Evolutionary conservation across 345 rosid genomes (phyloP), one percentile per base, ranked within the genome.

Genomic region (Melaleuca quinquenervia): DNA sequence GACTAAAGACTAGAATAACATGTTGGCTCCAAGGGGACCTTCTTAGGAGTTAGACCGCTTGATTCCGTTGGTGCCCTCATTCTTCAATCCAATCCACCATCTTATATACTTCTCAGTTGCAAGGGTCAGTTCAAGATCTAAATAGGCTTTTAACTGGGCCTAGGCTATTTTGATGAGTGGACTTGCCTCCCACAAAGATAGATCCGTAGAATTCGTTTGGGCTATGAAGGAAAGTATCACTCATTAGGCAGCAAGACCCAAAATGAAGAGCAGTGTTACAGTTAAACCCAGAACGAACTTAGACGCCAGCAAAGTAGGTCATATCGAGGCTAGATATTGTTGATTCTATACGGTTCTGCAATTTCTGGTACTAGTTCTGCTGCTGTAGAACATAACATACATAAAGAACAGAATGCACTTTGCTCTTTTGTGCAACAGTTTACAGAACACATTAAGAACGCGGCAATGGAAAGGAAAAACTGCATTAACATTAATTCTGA

Each of bases 11-110:
- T 54, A 54, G 26, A 54, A 54, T 54, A 54, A 10, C 58, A 21
- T 54, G 26, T 21, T 54, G 22, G 58, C 26, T 54, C 58, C 26
- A 21, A 54, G 58, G 21, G 0, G 5, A 21, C 58, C 26, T 54
- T 54, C 7, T 54, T 54, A 54, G 11, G 24, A 7, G 58, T 54
- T 54, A 54, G 1, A 5, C 26, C 58, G 22, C 11, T 54, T 54
- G 56, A 54, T 54, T 54, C 2, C 5, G 5, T 21, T 20, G 58
- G 58, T 21, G 26, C 58, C 58, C 26, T 54, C 11, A 21, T 21
- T 26, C 58, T 54, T 54, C 3, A 55, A 24, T 55, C 1, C 0
- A 26, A 56, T 56, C 15, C 14, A 6, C 0, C 1, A 24, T 1
- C 26, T 24, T 2, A 11, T 56, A 10, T 56, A 0, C 15, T 56